A percentile compares a stretch with the other conserved stretches of the same genome.
These are phyloP conservation scores for Fusarium subglutinans DNA, from an alignment of 2,329 filamentous ascomycete genomes.

Conservation along the genomic window DNA sequence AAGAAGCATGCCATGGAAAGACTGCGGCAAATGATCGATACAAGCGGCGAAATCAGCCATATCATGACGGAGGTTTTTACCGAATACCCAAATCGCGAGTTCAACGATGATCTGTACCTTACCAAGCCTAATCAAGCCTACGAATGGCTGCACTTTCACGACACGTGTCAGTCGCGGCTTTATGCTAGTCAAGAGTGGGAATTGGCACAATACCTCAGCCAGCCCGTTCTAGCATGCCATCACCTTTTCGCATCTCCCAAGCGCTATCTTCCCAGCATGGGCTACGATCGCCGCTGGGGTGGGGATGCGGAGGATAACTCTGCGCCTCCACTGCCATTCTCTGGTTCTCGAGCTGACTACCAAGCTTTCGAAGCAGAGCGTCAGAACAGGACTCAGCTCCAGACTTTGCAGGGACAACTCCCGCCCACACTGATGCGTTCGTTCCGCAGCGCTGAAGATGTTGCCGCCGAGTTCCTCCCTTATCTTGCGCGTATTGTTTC, in stretches of 20 bases:
- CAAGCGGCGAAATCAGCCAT: slow-evolving; percentile 79
- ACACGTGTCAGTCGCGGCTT: slow-evolving; percentile 79
- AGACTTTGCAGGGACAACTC: slow-evolving; percentile 76
- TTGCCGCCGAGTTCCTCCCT: slow-evolving; percentile 85
- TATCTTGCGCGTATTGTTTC: slow-evolving; percentile 85
- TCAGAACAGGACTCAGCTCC: slow-evolving; percentile 77
- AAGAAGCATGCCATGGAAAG: slow-evolving; percentile 79
- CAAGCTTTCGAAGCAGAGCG: slow-evolving; percentile 83
- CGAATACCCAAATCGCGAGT: slow-evolving; percentile 85
- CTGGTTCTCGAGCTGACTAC: slow-evolving; percentile 83
- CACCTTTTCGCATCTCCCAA: slow-evolving; percentile 83
- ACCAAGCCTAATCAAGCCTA: slow-evolving; percentile 88
- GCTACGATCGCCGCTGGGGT: slow-evolving; percentile 57
- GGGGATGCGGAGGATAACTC: slow-evolving; percentile 56
- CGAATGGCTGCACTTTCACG: slow-evolving; percentile 96
- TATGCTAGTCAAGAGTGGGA: slow-evolving; percentile 94
- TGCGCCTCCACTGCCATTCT: slow-evolving; percentile 74
- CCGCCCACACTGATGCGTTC: slow-evolving; percentile 76
- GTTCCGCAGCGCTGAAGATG: slow-evolving; percentile 80
- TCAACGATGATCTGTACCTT: slow-evolving; percentile 91
- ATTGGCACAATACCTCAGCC: slow-evolving; percentile 84
- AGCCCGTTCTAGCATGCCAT: slow-evolving; percentile 89
- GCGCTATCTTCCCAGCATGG: slow-evolving; percentile 54
- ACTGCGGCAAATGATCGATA: slow-evolving; percentile 79
- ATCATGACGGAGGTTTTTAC: slow-evolving; percentile 86